Evolutionary conservation across 805 yeast species (phyloP).

Genomic region (Yamadazyma laniorum): DNA sequence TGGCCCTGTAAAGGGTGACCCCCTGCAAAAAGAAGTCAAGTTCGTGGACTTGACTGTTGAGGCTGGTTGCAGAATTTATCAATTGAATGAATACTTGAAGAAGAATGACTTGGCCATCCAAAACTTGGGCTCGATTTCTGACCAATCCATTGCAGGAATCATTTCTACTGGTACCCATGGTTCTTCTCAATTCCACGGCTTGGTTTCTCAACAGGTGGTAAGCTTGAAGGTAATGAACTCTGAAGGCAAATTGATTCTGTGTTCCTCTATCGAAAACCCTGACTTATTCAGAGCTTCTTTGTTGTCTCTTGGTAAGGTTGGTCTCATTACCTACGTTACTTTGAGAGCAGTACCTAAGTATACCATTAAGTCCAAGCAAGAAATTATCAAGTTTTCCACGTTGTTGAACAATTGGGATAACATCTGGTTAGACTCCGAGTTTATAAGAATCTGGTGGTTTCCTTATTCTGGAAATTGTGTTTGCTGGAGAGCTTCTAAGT

Average conservation of each 20-base stretch:
- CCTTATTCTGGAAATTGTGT: slow-evolving; percentile 87
- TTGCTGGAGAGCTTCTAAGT: slow-evolving; percentile 85
- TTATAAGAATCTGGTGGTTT: slow-evolving; percentile 95
- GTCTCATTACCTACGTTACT: slow-evolving; percentile 83
- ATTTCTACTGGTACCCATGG: slow-evolving; percentile 98
- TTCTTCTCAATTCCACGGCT: slow-evolving; percentile 87
- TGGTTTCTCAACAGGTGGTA: slow-evolving; percentile 85
- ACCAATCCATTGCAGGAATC: slow-evolving; percentile 92
- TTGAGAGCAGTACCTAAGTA: slow-evolving; percentile 81
- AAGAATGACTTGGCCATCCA: slow-evolving; percentile 74
- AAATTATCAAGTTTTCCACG: slow-evolving; percentile 74
- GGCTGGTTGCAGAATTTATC: slow-evolving; percentile 81
- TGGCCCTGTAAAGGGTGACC: slow-evolving; percentile 32
- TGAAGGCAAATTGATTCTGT: slow-evolving; percentile 65
- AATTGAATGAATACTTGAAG: slow-evolving; percentile 67
- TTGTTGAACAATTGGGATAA: slow-evolving; percentile 70
- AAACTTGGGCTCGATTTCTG: slow-evolving; percentile 89
- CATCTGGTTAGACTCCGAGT: slow-evolving; percentile 88
- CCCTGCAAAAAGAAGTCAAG: slow-evolving; percentile 41
- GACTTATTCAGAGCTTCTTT: slow-evolving; percentile 78
- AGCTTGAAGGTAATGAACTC: slow-evolving; percentile 73
- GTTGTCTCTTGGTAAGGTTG: slow-evolving; percentile 86
- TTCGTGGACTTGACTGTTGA: slow-evolving; percentile 92
- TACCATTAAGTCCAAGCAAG: slow-evolving; percentile 76
- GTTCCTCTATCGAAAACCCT: slow-evolving; percentile 62